Base-by-base conservation (phyloP, 371 early-diverging fungal species). In the Syncephalis fuscata region DNA sequence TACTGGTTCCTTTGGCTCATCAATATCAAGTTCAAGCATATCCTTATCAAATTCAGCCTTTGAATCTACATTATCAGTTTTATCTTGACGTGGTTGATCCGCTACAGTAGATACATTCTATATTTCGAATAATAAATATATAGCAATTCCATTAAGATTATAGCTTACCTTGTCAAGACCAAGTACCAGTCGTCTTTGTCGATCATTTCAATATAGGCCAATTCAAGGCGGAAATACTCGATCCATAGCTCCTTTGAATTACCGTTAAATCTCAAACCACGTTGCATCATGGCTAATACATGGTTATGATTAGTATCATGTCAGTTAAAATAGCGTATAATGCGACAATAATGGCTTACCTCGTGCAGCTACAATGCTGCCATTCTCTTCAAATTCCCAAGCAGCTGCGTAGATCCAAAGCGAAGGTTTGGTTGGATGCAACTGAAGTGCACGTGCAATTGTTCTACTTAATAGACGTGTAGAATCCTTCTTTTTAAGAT, bases 361-460 rank as follows among this genome's bases (percentile, higher is more conserved):
- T 51, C 94, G 69, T 0, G 92, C 92, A 11, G 85, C 76, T 3
- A 64, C 68, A 51, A 86, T 80, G 58, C 91, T 85, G 1, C 63
- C 66, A 53, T 92, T 88, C 16, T 73, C 65, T 55, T 85, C 84
- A 50, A 81, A 81, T 65, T 96, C 92, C 73, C 82, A 89, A 20
- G 74, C 70, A 1, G 93, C 90, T 1, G 94, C 92, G 63, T 83
- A 59, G 48, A 92, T 82, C 93, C 94, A 96, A 53, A 96, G 61
- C 23, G 67, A 54, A 10, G 78, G 64, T 25, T 87, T 84, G 17
- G 63, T 66, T 1, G 94, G 94, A 53, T 90, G 91, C 42, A 78
- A 68, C 51, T 85, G 85, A 32, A 96, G 74, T 0, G 88, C 93
- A 44, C 87, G 76, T 25, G 55, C 58, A 49, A 54, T 56, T 23